Evolutionary conservation across 495 filamentous ascomycete species (phyloP).

Genomic region (Lindgomyces ingoldianus): DNA sequence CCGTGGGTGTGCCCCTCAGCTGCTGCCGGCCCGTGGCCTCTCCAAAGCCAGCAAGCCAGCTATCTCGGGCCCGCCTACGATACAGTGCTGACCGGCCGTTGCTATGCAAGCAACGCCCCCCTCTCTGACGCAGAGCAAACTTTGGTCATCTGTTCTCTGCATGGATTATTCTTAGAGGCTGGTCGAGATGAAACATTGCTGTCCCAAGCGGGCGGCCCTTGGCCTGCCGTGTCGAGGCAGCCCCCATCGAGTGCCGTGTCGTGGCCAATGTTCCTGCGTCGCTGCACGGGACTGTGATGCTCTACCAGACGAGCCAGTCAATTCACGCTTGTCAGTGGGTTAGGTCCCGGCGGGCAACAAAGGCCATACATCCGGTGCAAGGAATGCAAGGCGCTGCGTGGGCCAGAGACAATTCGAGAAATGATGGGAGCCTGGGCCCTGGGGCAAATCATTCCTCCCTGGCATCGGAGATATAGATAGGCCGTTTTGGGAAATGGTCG

Average conservation of each 20-base stretch:
- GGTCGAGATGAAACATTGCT: constrained; percentile 38
- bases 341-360: constrained; percentile 3
- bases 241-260: constrained; percentile 26
- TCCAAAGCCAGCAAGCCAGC: constrained; percentile 7
- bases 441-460: constrained; percentile 38
- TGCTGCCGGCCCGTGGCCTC: constrained; percentile 16
- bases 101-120: neutral
- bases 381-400: constrained; percentile 36
- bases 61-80: constrained; percentile 8
- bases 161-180: constrained; percentile 32
- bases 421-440: constrained; percentile 33
- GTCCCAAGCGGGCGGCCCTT: constrained; percentile 29
- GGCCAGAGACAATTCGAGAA: constrained; percentile 38
- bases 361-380: constrained; percentile 37
- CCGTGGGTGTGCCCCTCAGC: neutral
- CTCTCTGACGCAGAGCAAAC: constrained; percentile 13
- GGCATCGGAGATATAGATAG: constrained; percentile 39
- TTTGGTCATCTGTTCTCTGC: constrained; percentile 38
- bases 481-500: constrained; percentile 39
- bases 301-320: constrained; percentile 25
- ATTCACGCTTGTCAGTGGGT: neutral
- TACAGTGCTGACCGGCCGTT: constrained; percentile 16
- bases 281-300: constrained; percentile 35
- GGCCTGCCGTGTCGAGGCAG: constrained; percentile 36
- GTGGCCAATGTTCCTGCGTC: constrained; percentile 41